Evolutionary conservation across 352 stramenopile genomes (phyloP), one percentile per base, ranked within the genome.

Genomic region (Globisporangium radiosum): DNA sequence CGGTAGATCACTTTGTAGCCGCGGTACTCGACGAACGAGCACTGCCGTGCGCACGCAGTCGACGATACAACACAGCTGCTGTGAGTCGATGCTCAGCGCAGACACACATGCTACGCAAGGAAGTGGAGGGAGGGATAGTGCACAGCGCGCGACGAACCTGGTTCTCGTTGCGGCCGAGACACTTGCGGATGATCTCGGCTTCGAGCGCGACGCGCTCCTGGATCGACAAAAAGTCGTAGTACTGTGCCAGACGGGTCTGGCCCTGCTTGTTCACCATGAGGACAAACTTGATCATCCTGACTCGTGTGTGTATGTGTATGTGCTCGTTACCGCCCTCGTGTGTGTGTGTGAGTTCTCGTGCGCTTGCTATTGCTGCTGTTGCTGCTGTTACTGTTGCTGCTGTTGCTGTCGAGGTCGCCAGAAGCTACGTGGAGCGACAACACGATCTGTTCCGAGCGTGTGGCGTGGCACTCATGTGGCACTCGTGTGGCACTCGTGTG

Each of bases 211-310:
- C 94, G 62, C 97, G 87, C 77, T 99, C 97, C 60, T 98, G 92
- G 76, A 99, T 99, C 39, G 92, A 91, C 56, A 99, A 86, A 84
- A 98, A 99, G 84, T 99, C 95, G 71, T 99, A 99, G 78, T 99
- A 99, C 58, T 97, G 97, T 7, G 97, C 97, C 54, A 99, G 85
- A n/a, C 98, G 90, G 53, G 97, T 99, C 81, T 99, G 98, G 47
- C 98, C 98, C 73, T 99, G 97, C 81, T 99, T 99, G 78, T 99
- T 98, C 59, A 98, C 94, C 90, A 98, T 97, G 49, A 97, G 66
- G 56, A 97, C 85, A 69, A 98, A 98, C 78, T 97, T 96, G 68
- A 98, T 97, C 90, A 97, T 97, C 55, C 33, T 62, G 14, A 38
- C 52, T 51, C 9, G 19, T 56, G 8, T 7, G 17, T 8, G 19